Evolutionary conservation across 257 asterid species (phyloP).

Genomic region (Rauvolfia tetraphylla): DNA sequence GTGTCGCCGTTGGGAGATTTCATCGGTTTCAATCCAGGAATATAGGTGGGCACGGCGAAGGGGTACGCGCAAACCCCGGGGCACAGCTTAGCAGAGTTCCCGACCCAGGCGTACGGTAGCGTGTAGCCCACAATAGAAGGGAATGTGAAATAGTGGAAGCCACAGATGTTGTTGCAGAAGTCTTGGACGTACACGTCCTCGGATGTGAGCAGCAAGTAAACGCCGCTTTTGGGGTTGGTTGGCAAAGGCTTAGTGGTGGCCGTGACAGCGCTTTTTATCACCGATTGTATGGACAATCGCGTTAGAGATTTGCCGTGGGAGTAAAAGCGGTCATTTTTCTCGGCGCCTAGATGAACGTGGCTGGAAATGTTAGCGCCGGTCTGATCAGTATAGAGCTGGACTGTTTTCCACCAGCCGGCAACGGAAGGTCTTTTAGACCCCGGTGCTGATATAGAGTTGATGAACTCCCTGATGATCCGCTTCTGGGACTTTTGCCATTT

Average conservation of each 20-base stretch:
- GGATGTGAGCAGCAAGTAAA: slow-evolving; percentile 69
- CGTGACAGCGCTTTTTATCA: slow-evolving; percentile 63
- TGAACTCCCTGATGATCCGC: slow-evolving; percentile 82
- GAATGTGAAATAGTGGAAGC: slow-evolving; percentile 80
- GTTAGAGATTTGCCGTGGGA: slow-evolving; percentile 69
- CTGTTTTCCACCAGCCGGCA: slow-evolving; percentile 84
- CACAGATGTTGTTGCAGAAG: slow-evolving; percentile 71
- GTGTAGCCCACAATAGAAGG: slow-evolving; percentile 92
- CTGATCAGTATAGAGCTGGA: slow-evolving; percentile 70
- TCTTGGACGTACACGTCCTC: slow-evolving; percentile 68
- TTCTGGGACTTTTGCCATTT: slow-evolving; percentile 61
- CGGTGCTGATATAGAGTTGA: slow-evolving; percentile 60
- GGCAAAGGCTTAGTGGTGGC: slow-evolving; percentile 68
- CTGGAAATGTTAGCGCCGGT: slow-evolving; percentile 64
- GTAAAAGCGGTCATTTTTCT: slow-evolving; percentile 59
- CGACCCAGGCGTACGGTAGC: slow-evolving; percentile 93
- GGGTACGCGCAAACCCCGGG: slow-evolving; percentile 84
- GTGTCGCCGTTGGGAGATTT: slow-evolving; percentile 74
- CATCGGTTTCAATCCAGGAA: slow-evolving; percentile 53
- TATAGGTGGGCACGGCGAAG: slow-evolving; percentile 64
- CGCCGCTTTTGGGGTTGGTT: slow-evolving; percentile 61
- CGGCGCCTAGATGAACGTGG: slow-evolving; percentile 48
- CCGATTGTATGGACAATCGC: slow-evolving; percentile 63
- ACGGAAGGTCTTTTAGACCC: slow-evolving; percentile 54
- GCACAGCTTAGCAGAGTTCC: slow-evolving; percentile 72